Evolutionary conservation across 306 rosid species (phyloP).

Genomic region (Inga laurina): DNA sequence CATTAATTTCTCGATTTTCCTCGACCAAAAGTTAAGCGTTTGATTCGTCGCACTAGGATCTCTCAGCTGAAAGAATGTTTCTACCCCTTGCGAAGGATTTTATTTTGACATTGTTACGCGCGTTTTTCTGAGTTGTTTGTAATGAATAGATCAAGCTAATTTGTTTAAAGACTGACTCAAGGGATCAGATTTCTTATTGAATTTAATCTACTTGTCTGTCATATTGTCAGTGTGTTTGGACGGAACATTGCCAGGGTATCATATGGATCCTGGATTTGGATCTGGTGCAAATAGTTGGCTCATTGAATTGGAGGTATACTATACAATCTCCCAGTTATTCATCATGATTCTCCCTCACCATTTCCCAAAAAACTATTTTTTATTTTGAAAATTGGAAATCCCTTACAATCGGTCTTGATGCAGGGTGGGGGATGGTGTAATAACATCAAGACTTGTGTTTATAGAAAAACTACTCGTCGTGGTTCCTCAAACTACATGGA

Average conservation of each 20-base stretch:
- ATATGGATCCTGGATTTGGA: constrained; percentile 68
- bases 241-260: constrained; percentile 91
- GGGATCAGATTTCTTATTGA: neutral
- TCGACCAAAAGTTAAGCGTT: constrained; percentile 1
- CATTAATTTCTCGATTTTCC: constrained; percentile 20
- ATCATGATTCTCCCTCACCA: neutral
- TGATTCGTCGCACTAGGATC: neutral
- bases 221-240: constrained; percentile 74
- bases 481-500: constrained; percentile 87
- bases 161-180: constrained; percentile 12
- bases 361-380: neutral
- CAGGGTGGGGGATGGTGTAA: constrained; percentile 98
- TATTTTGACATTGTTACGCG: neutral
- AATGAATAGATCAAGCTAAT: neutral
- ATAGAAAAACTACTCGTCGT: constrained; percentile 75
- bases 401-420: constrained; percentile 6
- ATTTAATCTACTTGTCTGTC: constrained; percentile 10
- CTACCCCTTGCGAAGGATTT: neutral
- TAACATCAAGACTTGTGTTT: constrained; percentile 65
- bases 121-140: constrained; percentile 24
- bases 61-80: neutral
- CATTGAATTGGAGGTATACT: constrained; percentile 73
- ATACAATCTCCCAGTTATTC: constrained; percentile 20
- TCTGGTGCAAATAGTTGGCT: constrained; percentile 86
- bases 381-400: neutral